Percentiles rank a stretch among this genome's conserved stretches.
These are phyloP conservation scores for Colletotrichum liriopes DNA, from an alignment of 2,329 filamentous ascomycete genomes.

Conservation along the genomic window DNA sequence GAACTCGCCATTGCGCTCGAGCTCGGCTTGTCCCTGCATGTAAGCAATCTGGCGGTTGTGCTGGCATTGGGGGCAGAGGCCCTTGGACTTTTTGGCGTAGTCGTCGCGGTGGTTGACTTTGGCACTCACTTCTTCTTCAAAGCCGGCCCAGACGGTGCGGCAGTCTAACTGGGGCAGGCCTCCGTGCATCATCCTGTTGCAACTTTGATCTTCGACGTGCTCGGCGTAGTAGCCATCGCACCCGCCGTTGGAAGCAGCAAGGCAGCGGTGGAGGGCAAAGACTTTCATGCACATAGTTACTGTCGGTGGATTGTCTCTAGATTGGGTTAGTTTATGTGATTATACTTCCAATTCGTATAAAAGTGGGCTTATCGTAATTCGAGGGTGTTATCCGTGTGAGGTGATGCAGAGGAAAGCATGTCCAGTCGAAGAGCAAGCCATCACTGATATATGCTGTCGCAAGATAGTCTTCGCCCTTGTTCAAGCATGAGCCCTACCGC, in stretches of 20 bases:
- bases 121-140: slow-evolving; percentile 21
- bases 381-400: not conserved
- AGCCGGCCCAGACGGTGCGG: slow-evolving; percentile 32
- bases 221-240: slow-evolving; percentile 39
- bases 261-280: slow-evolving; percentile 35
- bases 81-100: not conserved
- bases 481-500: not conserved
- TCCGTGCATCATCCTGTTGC: slow-evolving; percentile 9
- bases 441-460: not conserved
- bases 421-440: not conserved
- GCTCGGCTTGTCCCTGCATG: slow-evolving; percentile 5
- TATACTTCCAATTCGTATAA: not conserved
- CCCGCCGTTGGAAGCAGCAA: slow-evolving; percentile 6
- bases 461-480: not conserved
- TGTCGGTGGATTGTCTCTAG: not conserved
- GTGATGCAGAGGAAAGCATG: not conserved
- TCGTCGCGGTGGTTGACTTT: slow-evolving; percentile 19
- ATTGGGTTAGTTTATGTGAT: not conserved
- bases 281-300: slow-evolving; percentile 31
- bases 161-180: slow-evolving; percentile 22
- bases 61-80: slow-evolving; percentile 13
- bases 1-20: slow-evolving; percentile 14
- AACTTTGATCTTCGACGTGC: slow-evolving; percentile 7
- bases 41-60: not conserved
- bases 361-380: not conserved